Evolutionary conservation across 495 filamentous ascomycete species (phyloP).

Genomic region (Chlorociboria aeruginascens): DNA sequence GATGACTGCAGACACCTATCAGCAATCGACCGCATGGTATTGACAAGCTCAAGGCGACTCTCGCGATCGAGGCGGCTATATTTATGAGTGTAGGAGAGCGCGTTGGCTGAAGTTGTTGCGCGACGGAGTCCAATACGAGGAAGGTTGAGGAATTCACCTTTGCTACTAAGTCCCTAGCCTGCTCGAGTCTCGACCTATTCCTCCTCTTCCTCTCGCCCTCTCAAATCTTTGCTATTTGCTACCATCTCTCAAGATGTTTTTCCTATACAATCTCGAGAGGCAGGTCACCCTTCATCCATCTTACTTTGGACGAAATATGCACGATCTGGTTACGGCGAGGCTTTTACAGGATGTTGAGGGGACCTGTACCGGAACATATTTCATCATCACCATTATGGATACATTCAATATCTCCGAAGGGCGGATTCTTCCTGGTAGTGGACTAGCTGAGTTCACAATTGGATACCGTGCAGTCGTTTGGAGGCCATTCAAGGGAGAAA

Average conservation of each 20-base stretch:
- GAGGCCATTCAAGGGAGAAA: conserved; percentile 93
- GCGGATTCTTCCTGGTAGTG: conserved; percentile 77
- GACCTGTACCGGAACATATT: conserved; percentile 83
- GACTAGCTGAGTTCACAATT: conserved; percentile 86
- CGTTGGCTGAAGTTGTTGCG: conserved; percentile 8
- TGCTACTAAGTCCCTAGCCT: background rate
- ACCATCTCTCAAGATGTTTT: conserved; percentile 62
- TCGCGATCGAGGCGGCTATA: conserved; percentile 8
- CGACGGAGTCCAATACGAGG: background rate
- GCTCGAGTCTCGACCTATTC: background rate
- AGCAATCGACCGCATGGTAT: conserved; percentile 13
- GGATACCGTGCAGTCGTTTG: conserved; percentile 93
- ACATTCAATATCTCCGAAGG: conserved; percentile 85
- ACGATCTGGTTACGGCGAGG: conserved; percentile 73
- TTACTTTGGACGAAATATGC: conserved; percentile 86
- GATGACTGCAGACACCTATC: conserved; percentile 18
- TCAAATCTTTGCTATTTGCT: background rate
- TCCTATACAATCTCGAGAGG: conserved; percentile 90
- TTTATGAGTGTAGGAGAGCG: conserved; percentile 14
- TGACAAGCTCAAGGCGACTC: conserved; percentile 4
- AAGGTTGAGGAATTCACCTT: background rate
- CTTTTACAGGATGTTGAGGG: conserved; percentile 89
- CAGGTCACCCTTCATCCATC: conserved; percentile 90
- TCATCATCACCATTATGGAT: conserved; percentile 94
- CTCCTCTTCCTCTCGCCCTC: background rate